Base-by-base conservation (phyloP, 2,329 filamentous ascomycete species). In the Paecilomyces sp. region DNA sequence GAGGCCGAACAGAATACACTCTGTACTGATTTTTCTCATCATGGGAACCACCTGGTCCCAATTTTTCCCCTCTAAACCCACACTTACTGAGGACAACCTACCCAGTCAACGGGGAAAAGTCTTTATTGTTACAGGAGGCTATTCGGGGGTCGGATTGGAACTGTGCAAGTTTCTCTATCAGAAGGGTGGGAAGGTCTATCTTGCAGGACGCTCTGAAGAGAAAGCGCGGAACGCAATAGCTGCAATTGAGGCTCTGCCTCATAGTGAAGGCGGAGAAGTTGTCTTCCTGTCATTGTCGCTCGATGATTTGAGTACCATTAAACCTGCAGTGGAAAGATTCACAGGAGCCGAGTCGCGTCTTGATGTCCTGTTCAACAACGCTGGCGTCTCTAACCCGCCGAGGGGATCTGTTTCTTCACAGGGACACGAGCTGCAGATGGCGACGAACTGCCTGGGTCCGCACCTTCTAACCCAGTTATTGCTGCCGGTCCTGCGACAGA, bases 341-440 rank as follows among this genome's bases (percentile, higher is more conserved):
- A 58, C 67, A 24, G 53, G 62, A 3, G 65, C 68, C 55, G 75
- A 78, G 58, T 64, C 65, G 22, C 66, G 70, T 12, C 70, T 79
- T 9, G 75, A 79, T 62, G 70, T 79, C 24, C 66, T 79, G 28
- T 71, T 68, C 52, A 76, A 79, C 65, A 79, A 78, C 58, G 75
- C 74, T 0, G 74, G 73, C 7, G 65, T 74, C 13, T 71, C 73
- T 63, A 67, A 64, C 13, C 71, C 74, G 3, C 71, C 76, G 1
- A 57, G 57, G 2, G 76, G 74, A 13, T 68, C 67, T 15, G 68
- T 69, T 34, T 69, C 71, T 15, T 30, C 55, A 22, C 65, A 75
- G 59, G 72, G 72, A n/a, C 62, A 70, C 54, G 74, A 77, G 55
- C 61, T 71, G 5, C 71, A 77, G 57, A 65, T 79, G 6, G 77